A percentile compares a stretch with the other conserved stretches of the same genome.
Evolutionary conservation across 352 stramenopile genomes (phyloP).

Genomic region (Globisporangium paddicum): DNA sequence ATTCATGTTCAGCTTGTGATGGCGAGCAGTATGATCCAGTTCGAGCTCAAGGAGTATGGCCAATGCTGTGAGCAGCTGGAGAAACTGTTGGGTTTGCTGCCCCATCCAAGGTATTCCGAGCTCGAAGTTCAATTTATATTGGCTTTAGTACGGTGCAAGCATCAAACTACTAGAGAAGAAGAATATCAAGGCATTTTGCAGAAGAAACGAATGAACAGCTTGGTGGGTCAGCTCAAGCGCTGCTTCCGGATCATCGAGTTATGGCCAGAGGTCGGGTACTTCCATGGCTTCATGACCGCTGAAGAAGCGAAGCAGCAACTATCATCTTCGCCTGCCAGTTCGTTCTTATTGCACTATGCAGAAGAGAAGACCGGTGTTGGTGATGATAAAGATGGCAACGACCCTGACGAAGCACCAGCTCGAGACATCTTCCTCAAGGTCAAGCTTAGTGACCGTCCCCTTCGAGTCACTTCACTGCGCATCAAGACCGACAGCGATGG

Average conservation of each 20-base stretch:
- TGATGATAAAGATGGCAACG: neutral
- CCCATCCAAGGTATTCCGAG: constrained; percentile 16
- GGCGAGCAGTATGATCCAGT: constrained; percentile 35
- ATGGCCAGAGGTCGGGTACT: constrained; percentile 48
- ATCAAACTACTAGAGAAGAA: neutral
- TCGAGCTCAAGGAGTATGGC: constrained; percentile 17
- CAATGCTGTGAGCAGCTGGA: constrained; percentile 18
- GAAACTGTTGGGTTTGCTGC: constrained; percentile 15
- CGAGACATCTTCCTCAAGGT: constrained; percentile 32
- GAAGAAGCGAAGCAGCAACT: constrained; percentile 27
- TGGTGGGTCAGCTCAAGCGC: constrained; percentile 14
- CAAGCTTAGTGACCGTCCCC: constrained; percentile 32
- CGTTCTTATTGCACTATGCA: constrained; percentile 41
- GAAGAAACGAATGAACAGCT: neutral
- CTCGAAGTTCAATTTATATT: constrained; percentile 36
- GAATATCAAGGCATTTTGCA: constrained; percentile 12
- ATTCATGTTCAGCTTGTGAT: constrained; percentile 31
- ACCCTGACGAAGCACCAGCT: neutral
- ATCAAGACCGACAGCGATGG: constrained; percentile 28
- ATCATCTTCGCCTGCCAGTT: constrained; percentile 21
- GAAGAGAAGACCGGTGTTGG: neutral
- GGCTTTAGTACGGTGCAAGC: constrained; percentile 15
- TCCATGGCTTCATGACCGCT: constrained; percentile 31
- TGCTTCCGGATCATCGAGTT: constrained; percentile 53
- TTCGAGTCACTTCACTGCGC: constrained; percentile 31